Base-by-base conservation (phyloP, 306 rosid species). In the Vigna hirtella region DNA sequence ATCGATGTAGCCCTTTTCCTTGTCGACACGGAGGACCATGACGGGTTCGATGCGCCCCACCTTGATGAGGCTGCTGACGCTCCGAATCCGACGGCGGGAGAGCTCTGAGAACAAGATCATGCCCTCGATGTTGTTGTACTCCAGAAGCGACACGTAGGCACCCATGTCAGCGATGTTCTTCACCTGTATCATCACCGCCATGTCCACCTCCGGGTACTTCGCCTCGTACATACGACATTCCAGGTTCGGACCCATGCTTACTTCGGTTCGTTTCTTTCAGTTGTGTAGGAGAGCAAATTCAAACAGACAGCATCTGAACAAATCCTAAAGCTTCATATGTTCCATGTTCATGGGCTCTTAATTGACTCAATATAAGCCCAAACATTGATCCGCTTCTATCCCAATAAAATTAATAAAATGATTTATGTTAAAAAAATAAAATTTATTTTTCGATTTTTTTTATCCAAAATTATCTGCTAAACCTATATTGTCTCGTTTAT, bases 121-220 rank as follows among this genome's bases (percentile, higher is more conserved):
- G 13, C 98, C 99, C 85, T 93, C 98, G 87, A 93, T 93, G 89
- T 95, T 89, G 86, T 93, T 95, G 90, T 95, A 95, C 86, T 93
- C 99, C 0, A 93, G 90, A 4, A 95, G 93, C 2, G 99, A 93
- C 4, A 95, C 99, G 89, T 95, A 95, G 0, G 99, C 99, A 1
- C 99, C 98, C 98, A 95, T 95, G 83, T 93, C 98, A 16, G 97
- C 99, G 68, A 95, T 95, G 89, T 89, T 91, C 85, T 95, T 95
- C 22, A 95, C 99, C 83, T 95, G 99, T 12, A 95, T 93, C 99
- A 95, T 93, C 66, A 95, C 97, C 73, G 93, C 97, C 98, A 93
- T 93, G 88, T 95, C 99, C 1, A 95, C 99, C 82, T 95, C 98
- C 0, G 99, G 99, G 75, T 93, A 95, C 73, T 58, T 86, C 16